Conservation (phyloP, 1,284 basidiomycete genomes). For the Heterobasidion annosum region DNA sequence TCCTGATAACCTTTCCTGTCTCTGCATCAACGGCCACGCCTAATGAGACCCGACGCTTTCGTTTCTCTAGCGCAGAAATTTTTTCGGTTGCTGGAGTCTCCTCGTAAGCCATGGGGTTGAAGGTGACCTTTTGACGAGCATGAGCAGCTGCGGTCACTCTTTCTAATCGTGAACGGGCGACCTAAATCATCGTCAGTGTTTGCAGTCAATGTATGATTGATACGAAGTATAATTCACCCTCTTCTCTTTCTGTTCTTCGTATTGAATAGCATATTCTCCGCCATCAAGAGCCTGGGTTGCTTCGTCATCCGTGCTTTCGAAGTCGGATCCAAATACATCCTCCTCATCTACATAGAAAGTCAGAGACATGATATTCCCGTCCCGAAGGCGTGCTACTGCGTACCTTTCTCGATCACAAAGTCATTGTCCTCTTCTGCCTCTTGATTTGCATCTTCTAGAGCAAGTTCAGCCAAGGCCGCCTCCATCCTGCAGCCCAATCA, state of each 20-base stretch:
- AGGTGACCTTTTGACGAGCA: slow-evolving; percentile 52
- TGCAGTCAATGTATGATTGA: neutral
- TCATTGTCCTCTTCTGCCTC: slow-evolving; percentile 67
- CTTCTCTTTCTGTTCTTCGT: slow-evolving; percentile 52
- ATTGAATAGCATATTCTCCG: slow-evolving; percentile 44
- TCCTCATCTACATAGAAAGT: slow-evolving; percentile 48
- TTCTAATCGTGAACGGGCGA: slow-evolving; percentile 43
- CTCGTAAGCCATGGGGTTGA: slow-evolving; percentile 37
- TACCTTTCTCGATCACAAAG: slow-evolving; percentile 55
- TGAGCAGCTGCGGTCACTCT: slow-evolving; percentile 57
- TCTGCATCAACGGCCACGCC: slow-evolving; percentile 45
- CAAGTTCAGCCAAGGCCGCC: slow-evolving; percentile 64
- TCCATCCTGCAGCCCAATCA: slow-evolving; percentile 50
- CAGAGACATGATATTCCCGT: neutral
- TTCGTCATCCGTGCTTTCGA: slow-evolving; percentile 75
- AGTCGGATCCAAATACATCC: slow-evolving; percentile 73
- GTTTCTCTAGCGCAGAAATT: slow-evolving; percentile 23
- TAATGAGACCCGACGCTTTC: slow-evolving; percentile 44
- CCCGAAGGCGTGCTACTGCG: neutral
- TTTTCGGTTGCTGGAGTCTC: slow-evolving; percentile 17
- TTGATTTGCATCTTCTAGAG: slow-evolving; percentile 41
- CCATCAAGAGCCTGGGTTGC: slow-evolving; percentile 40
- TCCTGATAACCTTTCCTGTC: slow-evolving; percentile 42
- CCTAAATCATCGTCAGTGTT: slow-evolving; percentile 24
- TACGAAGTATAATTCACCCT: slow-evolving; percentile 31